Evolutionary conservation across 805 yeast species (phyloP).

Genomic region (Phaffomyces antillensis): DNA sequence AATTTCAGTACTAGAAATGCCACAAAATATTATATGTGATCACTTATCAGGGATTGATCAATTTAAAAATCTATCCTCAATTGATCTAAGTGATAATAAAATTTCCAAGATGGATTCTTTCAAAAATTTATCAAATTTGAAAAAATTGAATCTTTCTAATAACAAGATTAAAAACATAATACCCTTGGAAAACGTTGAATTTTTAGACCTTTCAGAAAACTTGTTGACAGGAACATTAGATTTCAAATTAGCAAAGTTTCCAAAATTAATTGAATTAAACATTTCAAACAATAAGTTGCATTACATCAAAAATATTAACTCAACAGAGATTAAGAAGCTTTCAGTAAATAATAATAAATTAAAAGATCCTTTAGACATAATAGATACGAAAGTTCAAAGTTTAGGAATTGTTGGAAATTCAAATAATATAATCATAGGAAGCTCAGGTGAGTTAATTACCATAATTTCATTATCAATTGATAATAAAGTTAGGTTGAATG

Average conservation of each 20-base stretch:
- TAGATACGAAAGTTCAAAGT: background rate
- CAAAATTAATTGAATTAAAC: constrained; percentile 13
- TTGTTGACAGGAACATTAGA: constrained; percentile 18
- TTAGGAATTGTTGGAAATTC: constrained; percentile 3
- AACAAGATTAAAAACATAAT: constrained; percentile 28
- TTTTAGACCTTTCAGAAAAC: constrained; percentile 30
- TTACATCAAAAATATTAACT: constrained; percentile 1
- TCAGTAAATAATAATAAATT: constrained; percentile 1
- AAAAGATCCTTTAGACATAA: background rate
- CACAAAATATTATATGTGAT: constrained; percentile 16
- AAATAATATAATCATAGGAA: background rate
- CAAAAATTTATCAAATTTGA: constrained; percentile 19
- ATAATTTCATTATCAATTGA: constrained; percentile 5
- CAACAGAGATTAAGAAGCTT: background rate
- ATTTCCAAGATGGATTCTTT: constrained; percentile 29
- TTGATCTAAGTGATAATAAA: constrained; percentile 34
- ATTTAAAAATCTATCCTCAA: constrained; percentile 19
- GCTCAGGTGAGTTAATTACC: background rate
- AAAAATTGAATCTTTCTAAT: constrained; percentile 21
- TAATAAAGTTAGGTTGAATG: constrained; percentile 1
- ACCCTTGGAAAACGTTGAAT: constrained; percentile 22
- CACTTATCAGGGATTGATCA: constrained; percentile 14
- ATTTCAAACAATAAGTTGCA: constrained; percentile 12
- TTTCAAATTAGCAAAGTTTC: constrained; percentile 5
- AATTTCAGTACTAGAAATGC: constrained; percentile 7